A percentile compares a stretch with the other conserved stretches of the same genome.
These are phyloP conservation scores for Auricularia heimuer DNA, from an alignment of 768 basidiomycete species.

Conservation along the genomic window DNA sequence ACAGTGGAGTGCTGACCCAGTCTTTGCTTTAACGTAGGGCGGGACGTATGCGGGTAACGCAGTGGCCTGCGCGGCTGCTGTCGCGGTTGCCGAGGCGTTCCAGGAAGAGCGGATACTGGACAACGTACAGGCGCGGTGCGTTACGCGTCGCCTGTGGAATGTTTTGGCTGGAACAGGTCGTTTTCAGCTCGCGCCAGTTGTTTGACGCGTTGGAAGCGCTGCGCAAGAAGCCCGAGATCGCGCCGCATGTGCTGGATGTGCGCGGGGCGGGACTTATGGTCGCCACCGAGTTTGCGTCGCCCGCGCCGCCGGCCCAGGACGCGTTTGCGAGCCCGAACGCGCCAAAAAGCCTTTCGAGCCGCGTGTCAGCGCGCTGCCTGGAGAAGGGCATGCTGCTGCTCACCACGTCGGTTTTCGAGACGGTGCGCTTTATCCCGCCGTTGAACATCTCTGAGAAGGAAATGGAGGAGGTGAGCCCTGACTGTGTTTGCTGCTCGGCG, in stretches of 20 bases:
- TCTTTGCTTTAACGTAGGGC: slow-evolving; percentile 33
- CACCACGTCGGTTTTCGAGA: slow-evolving; percentile 84
- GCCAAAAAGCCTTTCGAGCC: slow-evolving; percentile 49
- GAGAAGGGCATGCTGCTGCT: slow-evolving; percentile 81
- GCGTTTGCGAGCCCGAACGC: slow-evolving; percentile 18
- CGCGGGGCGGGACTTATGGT: slow-evolving; percentile 88
- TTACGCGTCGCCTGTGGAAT: neutral
- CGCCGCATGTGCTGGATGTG: slow-evolving; percentile 66
- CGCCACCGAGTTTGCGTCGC: slow-evolving; percentile 66
- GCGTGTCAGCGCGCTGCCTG: slow-evolving; percentile 69
- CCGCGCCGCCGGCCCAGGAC: slow-evolving; percentile 19
- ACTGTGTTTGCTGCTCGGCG: neutral
- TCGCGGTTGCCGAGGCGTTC: slow-evolving; percentile 71
- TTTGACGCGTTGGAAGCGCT: slow-evolving; percentile 50
- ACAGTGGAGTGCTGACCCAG: neutral
- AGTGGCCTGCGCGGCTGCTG: slow-evolving; percentile 83
- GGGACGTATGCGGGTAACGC: slow-evolving; percentile 91
- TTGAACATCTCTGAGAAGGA: slow-evolving; percentile 72
- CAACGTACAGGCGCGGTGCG: slow-evolving; percentile 66
- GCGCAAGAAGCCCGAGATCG: slow-evolving; percentile 40
- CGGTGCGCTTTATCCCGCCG: slow-evolving; percentile 87
- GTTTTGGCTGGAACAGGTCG: slow-evolving; percentile 5
- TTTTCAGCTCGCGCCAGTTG: slow-evolving; percentile 57
- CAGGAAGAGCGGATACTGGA: slow-evolving; percentile 69
- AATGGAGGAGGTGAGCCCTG: slow-evolving; percentile 35